phyloP scores from a whole-genome alignment of 2,329 filamentous ascomycete species.

The Diplodia corticola region DNA sequence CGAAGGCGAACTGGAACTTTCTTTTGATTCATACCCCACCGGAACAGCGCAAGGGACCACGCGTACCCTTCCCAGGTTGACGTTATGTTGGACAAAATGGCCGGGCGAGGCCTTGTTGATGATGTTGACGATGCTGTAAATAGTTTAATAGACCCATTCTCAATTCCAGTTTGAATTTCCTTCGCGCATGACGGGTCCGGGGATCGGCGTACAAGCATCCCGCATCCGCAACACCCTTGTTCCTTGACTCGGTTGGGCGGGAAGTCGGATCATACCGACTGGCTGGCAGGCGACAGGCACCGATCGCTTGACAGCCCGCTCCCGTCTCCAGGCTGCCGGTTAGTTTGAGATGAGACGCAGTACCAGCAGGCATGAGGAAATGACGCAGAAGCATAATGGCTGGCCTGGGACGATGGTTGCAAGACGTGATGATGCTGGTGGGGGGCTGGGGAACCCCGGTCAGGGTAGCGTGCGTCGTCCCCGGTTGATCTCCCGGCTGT shows the following conservation, averaged over 20 bases:
- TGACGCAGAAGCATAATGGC: neutral
- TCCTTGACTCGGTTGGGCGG: constrained; percentile 4
- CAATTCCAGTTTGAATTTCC: neutral
- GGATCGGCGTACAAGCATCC: neutral
- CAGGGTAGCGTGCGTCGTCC: constrained; percentile 13
- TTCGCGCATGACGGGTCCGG: neutral
- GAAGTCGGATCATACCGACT: neutral
- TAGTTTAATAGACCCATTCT: constrained; percentile 2
- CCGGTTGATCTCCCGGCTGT: constrained; percentile 21
- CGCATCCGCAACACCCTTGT: neutral
- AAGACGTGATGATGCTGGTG: neutral
- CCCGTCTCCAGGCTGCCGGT: neutral
- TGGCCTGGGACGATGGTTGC: neutral
- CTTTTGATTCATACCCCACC: constrained; percentile 14
- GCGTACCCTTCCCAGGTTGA: neutral
- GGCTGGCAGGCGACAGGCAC: constrained; percentile 2
- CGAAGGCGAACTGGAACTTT: constrained; percentile 11
- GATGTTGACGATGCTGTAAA: constrained; percentile 10
- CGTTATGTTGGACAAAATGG: neutral
- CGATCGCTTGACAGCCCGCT: neutral
- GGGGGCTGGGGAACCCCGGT: constrained; percentile 3
- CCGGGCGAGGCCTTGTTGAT: constrained; percentile 7
- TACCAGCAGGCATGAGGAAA: neutral
- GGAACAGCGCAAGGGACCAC: neutral
- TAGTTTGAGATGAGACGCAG: neutral